Conservation (phyloP, 2,329 filamentous ascomycete species). For the Scedosporium aurantiacum region DNA sequence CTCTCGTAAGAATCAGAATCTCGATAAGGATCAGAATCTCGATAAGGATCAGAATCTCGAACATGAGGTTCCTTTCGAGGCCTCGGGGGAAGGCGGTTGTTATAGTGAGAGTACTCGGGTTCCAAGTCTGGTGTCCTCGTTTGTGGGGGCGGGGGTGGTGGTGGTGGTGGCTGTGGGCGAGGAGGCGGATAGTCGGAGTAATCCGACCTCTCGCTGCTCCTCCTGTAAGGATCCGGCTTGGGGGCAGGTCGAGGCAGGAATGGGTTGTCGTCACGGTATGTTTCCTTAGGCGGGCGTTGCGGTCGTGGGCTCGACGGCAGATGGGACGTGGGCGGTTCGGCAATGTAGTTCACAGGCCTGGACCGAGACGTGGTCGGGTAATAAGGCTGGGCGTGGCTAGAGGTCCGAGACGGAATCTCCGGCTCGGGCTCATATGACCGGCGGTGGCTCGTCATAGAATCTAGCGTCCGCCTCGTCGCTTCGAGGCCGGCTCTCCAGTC, state of each 20-base stretch:
- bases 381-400: slow-evolving; percentile 26
- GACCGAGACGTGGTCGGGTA: slow-evolving; percentile 49
- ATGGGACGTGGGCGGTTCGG: slow-evolving; percentile 4
- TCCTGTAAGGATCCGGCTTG: neutral
- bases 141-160: neutral
- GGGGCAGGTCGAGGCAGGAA: neutral
- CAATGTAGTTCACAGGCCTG: slow-evolving; percentile 33
- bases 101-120: neutral
- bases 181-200: slow-evolving; percentile 14
- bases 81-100: slow-evolving; percentile 11
- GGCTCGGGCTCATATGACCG: slow-evolving; percentile 14
- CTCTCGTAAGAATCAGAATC: slow-evolving; percentile 11
- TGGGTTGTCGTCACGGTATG: slow-evolving; percentile 1
- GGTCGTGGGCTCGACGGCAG: slow-evolving; percentile 12
- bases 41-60: too few species aligned
- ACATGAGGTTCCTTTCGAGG: slow-evolving; percentile 19
- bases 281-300: slow-evolving; percentile 21
- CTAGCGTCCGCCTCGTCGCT: slow-evolving; percentile 35
- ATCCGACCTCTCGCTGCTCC: neutral
- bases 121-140: neutral
- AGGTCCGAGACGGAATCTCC: slow-evolving; percentile 8
- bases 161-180: too few species aligned
- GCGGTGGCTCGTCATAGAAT: slow-evolving; percentile 16
- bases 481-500: slow-evolving; percentile 42
- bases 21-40: too few species aligned